These are phyloP conservation scores for Nasturtium officinale DNA, from an alignment of 345 rosid genomes.

Conservation along the genomic window DNA sequence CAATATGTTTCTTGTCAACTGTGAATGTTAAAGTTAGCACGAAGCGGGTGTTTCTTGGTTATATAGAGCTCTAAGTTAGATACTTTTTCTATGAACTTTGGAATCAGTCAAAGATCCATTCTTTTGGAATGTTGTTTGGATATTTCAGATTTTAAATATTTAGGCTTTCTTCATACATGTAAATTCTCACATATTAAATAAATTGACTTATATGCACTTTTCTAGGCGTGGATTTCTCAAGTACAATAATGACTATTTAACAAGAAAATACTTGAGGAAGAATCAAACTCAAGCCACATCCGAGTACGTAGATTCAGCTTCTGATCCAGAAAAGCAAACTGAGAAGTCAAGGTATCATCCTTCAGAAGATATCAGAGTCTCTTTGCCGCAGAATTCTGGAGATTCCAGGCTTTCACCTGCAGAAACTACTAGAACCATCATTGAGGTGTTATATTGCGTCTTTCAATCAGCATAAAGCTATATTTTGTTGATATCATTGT, in stretches of 20 bases:
- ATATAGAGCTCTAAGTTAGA: not conserved
- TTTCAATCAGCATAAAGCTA: constrained; percentile 25
- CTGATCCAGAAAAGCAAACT: constrained; percentile 62
- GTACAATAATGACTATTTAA: constrained; percentile 39
- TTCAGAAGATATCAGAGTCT: constrained; percentile 71
- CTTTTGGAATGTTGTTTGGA: not conserved
- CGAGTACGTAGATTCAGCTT: constrained; percentile 59
- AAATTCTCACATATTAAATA: constrained; percentile 7
- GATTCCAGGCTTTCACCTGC: constrained; percentile 67
- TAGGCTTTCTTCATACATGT: not conserved
- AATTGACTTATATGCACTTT: constrained; percentile 13
- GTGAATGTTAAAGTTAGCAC: constrained; percentile 1
- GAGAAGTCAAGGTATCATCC: constrained; percentile 68
- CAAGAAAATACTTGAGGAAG: constrained; percentile 50
- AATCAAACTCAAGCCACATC: constrained; percentile 64
- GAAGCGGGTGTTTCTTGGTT: not conserved
- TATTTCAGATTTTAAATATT: not conserved
- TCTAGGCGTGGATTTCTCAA: constrained; percentile 55
- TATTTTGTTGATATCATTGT: not conserved
- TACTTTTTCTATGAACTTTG: not conserved
- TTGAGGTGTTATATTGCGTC: constrained; percentile 72
- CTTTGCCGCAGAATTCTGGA: constrained; percentile 44
- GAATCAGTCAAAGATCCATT: not conserved
- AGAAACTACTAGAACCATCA: constrained; percentile 78
- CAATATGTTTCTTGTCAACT: constrained; percentile 11